Evolutionary conservation across 1,284 basidiomycete species (phyloP).

Genomic region (Rhodotorula sp.): DNA sequence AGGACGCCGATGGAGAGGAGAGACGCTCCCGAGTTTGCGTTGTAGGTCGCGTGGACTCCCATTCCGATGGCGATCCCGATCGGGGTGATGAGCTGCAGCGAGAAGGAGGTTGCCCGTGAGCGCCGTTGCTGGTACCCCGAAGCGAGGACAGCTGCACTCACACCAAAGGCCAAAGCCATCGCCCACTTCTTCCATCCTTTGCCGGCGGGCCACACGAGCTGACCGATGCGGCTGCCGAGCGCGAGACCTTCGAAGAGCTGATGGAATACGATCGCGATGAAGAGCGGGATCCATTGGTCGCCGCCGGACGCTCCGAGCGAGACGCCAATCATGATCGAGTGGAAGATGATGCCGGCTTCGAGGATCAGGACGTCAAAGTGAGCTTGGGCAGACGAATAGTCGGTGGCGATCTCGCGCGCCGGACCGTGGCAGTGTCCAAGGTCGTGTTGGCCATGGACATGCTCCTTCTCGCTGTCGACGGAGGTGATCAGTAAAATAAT

Average conservation of each 20-base stretch:
- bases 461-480: slow-evolving; percentile 14
- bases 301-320: slow-evolving; percentile 48
- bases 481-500: neutral
- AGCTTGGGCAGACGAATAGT: slow-evolving; percentile 38
- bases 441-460: neutral
- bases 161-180: slow-evolving; percentile 43
- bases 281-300: slow-evolving; percentile 43
- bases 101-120: neutral
- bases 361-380: slow-evolving; percentile 49
- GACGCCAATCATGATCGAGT: slow-evolving; percentile 48
- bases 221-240: slow-evolving; percentile 44
- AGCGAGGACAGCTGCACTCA: slow-evolving; percentile 34
- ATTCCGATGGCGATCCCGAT: slow-evolving; percentile 47
- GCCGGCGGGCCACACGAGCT: slow-evolving; percentile 36
- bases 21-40: slow-evolving; percentile 45
- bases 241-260: slow-evolving; percentile 44
- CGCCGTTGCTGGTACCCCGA: neutral
- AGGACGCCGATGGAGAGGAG: slow-evolving; percentile 47
- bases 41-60: slow-evolving; percentile 46
- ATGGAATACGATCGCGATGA: slow-evolving; percentile 48
- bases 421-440: slow-evolving; percentile 40
- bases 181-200: slow-evolving; percentile 35
- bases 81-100: slow-evolving; percentile 42
- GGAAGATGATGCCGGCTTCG: slow-evolving; percentile 54
- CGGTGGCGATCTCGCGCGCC: slow-evolving; percentile 36